A percentile compares a stretch with the other conserved stretches of the same genome.
phyloP scores from a whole-genome alignment of 345 rosid genomes.

The Brassica carinata region DNA sequence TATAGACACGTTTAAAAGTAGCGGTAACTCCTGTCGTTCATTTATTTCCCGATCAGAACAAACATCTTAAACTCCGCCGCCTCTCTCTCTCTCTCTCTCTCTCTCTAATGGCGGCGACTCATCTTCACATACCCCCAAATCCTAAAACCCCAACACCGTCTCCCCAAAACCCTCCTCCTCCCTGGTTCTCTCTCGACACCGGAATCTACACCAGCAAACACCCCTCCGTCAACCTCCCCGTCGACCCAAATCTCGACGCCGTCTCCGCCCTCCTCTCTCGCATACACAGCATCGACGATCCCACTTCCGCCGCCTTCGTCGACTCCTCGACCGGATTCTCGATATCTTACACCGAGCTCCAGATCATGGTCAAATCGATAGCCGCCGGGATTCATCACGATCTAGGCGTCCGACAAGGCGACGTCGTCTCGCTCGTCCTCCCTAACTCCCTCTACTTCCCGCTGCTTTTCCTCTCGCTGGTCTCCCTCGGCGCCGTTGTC shows the following conservation, averaged over 20 bases:
- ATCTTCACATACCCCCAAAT: slow-evolving; percentile 16
- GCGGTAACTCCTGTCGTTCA: not conserved
- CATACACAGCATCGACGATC: slow-evolving; percentile 39
- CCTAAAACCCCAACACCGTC: slow-evolving; percentile 26
- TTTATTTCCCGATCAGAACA: not conserved
- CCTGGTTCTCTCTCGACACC: slow-evolving; percentile 37
- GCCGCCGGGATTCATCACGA: slow-evolving; percentile 57
- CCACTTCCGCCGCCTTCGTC: slow-evolving; percentile 47
- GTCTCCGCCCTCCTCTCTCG: slow-evolving; percentile 68
- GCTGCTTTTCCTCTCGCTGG: slow-evolving; percentile 55
- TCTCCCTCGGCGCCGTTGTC: slow-evolving; percentile 65
- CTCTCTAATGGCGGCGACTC: slow-evolving; percentile 32
- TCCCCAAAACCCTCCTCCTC: slow-evolving; percentile 30
- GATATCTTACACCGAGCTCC: slow-evolving; percentile 54
- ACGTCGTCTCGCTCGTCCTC: slow-evolving; percentile 63
- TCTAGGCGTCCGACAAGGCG: slow-evolving; percentile 60
- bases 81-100: not conserved
- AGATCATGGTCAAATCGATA: slow-evolving; percentile 49
- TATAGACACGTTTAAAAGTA: not conserved
- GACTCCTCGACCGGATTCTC: slow-evolving; percentile 68
- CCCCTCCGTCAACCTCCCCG: slow-evolving; percentile 52
- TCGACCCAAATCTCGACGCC: slow-evolving; percentile 55
- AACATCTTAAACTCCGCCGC: not conserved
- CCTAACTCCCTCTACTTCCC: slow-evolving; percentile 78
- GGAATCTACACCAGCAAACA: slow-evolving; percentile 68